Evolutionary conservation across 768 basidiomycete species (phyloP), one percentile per base, ranked within the genome.

Genomic region (Russula sp.): DNA sequence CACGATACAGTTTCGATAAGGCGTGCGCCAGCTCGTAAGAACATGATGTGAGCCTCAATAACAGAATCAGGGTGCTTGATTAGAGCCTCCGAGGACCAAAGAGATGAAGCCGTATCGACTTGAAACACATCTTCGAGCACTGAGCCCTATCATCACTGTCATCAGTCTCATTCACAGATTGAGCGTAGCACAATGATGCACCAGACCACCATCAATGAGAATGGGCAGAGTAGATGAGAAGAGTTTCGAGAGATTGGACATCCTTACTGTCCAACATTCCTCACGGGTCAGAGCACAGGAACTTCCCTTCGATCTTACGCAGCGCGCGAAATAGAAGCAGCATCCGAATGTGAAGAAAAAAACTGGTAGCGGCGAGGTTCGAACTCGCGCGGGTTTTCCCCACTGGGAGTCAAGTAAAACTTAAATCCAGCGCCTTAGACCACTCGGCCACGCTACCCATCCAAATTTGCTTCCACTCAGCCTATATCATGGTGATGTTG

Each of bases 371-470:
- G 84, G 88, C 86, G 88, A 89, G 88, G 85, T 87, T 89, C 88
- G 87, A 89, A 90, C 88, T 89, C 88, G 86, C 88, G 88, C 87
- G 87, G 86, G 80, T 81, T 84, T 80, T 42, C 85, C 84, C 86
- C 87, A 88, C 88, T 87, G 86, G 87, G 86, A 89, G 81, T 84
- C 87, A 86, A 75, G 70, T 11, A 30, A 16, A 61, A 68, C 88
- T 89, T 90, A 89, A 89, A 88, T 87, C 88, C 87, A 87, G 89
- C 88, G 85, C 88, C 88, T 89, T 89, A 88, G 86, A 88, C 87
- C 88, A 87, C 88, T 89, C 88, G 87, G 87, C 85, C 88, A 89
- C 84, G 82, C 83, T 84, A 79, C 80, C 80, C 1, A 65, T 55
- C 64, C 30, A 0, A 10, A 46, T 13, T 5, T 6, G 3, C 0